Conservation (phyloP, 768 basidiomycete species). For the Serendipita indica region DNA sequence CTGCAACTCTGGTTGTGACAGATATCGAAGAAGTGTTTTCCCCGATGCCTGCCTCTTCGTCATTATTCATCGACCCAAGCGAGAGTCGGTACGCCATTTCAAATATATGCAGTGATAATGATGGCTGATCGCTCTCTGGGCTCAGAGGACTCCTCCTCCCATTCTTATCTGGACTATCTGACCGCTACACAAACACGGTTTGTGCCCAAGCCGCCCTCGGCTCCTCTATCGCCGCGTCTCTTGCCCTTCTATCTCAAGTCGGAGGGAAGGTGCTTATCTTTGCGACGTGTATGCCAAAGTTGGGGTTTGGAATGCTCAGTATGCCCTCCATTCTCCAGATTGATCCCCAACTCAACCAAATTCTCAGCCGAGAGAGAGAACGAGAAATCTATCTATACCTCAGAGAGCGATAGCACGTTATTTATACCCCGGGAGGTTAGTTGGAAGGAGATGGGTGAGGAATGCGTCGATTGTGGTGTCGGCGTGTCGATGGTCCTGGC, state of each 20-base stretch:
- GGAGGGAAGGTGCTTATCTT: constrained; percentile 73
- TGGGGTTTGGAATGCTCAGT: constrained; percentile 55
- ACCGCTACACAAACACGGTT: constrained; percentile 37
- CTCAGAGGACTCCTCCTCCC: neutral
- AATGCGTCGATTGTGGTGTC: constrained; percentile 78
- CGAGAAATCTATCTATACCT: constrained; percentile 58
- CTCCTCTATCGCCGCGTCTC: constrained; percentile 53
- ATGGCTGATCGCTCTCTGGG: neutral
- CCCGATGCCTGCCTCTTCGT: constrained; percentile 43
- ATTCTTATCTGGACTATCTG: constrained; percentile 30
- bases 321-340: neutral
- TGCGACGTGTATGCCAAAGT: constrained; percentile 48
- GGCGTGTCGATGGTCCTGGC: constrained; percentile 84
- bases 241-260: constrained; percentile 52
- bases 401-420: constrained; percentile 73
- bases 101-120: neutral
- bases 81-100: constrained; percentile 44
- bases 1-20: constrained; percentile 63
- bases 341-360: neutral
- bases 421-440: constrained; percentile 60
- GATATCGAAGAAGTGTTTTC: constrained; percentile 90
- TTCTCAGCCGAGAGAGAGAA: constrained; percentile 30
- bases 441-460: constrained; percentile 76
- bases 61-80: constrained; percentile 57
- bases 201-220: constrained; percentile 54